These are phyloP conservation scores for Aristolochia contorta DNA, from an alignment of 164 flowering plant genomes.

Conservation along the genomic window DNA sequence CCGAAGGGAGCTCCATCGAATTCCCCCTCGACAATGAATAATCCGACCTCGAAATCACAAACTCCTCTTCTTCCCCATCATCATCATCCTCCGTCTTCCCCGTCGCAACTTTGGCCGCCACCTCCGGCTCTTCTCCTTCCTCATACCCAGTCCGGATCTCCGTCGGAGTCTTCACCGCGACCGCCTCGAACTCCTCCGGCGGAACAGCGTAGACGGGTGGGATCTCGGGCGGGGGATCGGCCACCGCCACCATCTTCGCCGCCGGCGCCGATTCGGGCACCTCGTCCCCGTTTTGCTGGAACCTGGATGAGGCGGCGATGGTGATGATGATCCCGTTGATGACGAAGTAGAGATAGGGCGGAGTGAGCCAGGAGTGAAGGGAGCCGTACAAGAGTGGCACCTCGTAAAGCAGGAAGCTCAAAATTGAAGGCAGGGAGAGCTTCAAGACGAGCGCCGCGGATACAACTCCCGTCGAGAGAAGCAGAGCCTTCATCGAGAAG, in stretches of 20 bases:
- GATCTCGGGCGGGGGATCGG: neutral
- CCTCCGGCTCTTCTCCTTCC: neutral
- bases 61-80: slow-evolving; percentile 17
- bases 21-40: slow-evolving; percentile 21
- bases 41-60: slow-evolving; percentile 17
- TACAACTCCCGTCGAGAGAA: slow-evolving; percentile 32
- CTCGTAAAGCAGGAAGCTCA: slow-evolving; percentile 24
- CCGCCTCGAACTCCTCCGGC: neutral
- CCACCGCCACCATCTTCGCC: slow-evolving; percentile 1
- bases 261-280: neutral
- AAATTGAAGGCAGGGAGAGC: slow-evolving; percentile 26
- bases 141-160: neutral
- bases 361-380: slow-evolving; percentile 43
- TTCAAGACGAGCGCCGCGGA: slow-evolving; percentile 36
- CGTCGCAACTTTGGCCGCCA: neutral
- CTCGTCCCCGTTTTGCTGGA: slow-evolving; percentile 10
- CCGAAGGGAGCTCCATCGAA: slow-evolving; percentile 19
- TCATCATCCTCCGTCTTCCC: neutral
- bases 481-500: slow-evolving; percentile 23
- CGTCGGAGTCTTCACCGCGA: neutral
- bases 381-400: slow-evolving; percentile 38
- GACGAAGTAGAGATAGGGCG: slow-evolving; percentile 75
- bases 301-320: slow-evolving; percentile 72
- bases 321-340: slow-evolving; percentile 74
- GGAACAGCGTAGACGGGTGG: slow-evolving; percentile 5